A percentile compares a stretch with the other conserved stretches of the same genome.
These are phyloP conservation scores for Phytophthora cryptogea DNA, from an alignment of 352 stramenopile genomes.

Conservation along the genomic window DNA sequence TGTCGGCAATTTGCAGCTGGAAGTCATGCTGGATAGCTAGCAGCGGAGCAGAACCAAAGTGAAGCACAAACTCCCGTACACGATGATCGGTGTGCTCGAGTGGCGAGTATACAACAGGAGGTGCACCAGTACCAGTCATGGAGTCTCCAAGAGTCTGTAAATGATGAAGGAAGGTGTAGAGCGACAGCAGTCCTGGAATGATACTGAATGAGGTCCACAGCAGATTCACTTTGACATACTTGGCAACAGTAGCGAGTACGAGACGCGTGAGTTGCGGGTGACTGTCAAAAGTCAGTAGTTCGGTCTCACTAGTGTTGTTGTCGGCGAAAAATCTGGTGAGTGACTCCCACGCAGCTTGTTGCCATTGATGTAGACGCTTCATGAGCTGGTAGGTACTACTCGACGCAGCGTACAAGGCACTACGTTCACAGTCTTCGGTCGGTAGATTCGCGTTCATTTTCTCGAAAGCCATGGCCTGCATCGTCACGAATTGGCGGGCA, in stretches of 20 bases:
- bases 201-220: conserved; percentile 55
- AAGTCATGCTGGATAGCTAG: conserved; percentile 66
- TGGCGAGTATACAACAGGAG: conserved; percentile 27
- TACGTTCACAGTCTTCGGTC: conserved; percentile 8
- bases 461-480: conserved; percentile 28
- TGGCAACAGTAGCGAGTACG: conserved; percentile 53
- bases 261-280: conserved; percentile 56
- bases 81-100: conserved; percentile 45
- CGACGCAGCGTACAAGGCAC: conserved; percentile 30
- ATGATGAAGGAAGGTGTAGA: conserved; percentile 50
- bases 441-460: conserved; percentile 29
- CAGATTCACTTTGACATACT: conserved; percentile 68
- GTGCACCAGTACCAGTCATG: neutral
- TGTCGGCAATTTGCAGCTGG: conserved; percentile 38
- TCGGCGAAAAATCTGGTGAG: conserved; percentile 49
- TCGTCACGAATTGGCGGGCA: conserved; percentile 48
- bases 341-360: conserved; percentile 54
- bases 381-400: conserved; percentile 58
- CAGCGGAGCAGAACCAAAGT: conserved; percentile 59
- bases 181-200: conserved; percentile 48
- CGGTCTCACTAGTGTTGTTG: conserved; percentile 18
- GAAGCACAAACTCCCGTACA: conserved; percentile 61
- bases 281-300: conserved; percentile 50
- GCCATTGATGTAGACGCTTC: conserved; percentile 69
- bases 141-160: conserved; percentile 6